These are phyloP conservation scores for Eutrema heterophyllum DNA, from an alignment of 345 rosid species.

Conservation along the genomic window DNA sequence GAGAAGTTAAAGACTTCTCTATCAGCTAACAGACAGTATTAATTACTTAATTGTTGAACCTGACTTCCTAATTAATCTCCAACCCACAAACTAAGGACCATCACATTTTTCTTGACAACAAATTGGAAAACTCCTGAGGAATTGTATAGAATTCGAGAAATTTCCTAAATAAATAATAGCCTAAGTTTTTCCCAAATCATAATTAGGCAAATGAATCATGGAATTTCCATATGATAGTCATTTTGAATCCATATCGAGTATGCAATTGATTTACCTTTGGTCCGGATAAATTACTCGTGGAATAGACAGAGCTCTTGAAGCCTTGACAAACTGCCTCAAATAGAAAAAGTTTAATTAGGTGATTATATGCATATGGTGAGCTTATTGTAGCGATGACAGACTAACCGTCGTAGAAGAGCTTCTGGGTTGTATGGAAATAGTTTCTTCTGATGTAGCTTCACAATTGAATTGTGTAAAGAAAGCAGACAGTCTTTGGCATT, in stretches of 20 bases:
- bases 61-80: not conserved
- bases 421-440: constrained; percentile 77
- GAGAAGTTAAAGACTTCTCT: constrained; percentile 9
- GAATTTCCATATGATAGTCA: not conserved
- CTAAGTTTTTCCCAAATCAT: not conserved
- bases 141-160: not conserved
- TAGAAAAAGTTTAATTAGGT: not conserved
- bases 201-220: not conserved
- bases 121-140: too few relatives aligned
- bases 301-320: constrained; percentile 49
- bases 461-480: constrained; percentile 58
- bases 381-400: not conserved
- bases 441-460: constrained; percentile 60
- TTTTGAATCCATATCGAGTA: not conserved
- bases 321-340: constrained; percentile 41
- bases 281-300: constrained; percentile 12
- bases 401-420: constrained; percentile 66
- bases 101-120: not conserved
- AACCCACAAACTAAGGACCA: too few relatives aligned
- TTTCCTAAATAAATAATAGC: not conserved
- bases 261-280: constrained; percentile 18
- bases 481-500: constrained; percentile 68
- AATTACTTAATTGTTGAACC: not conserved
- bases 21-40: not conserved
- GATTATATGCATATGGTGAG: not conserved